Conservation (phyloP, 2,329 filamentous ascomycete species). For the Colletotrichum tropicale region DNA sequence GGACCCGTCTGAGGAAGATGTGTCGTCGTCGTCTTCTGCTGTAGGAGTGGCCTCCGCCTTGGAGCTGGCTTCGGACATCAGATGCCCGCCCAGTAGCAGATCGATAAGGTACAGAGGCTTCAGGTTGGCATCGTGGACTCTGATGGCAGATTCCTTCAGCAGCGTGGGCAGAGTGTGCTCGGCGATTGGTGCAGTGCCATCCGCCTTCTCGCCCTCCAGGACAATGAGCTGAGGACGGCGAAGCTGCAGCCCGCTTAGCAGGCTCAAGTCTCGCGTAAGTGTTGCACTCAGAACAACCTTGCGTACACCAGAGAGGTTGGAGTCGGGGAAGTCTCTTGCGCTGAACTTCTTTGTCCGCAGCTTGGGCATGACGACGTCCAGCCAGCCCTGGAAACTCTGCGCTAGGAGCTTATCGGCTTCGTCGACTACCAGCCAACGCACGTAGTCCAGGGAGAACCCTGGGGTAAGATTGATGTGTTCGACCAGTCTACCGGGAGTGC, state of each 20-base stretch:
- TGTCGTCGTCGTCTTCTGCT: constrained; percentile 23
- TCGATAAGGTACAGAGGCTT: constrained; percentile 88
- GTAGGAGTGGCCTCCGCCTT: constrained; percentile 4
- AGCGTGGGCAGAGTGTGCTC: constrained; percentile 64
- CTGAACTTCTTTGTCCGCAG: constrained; percentile 56
- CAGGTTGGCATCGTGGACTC: constrained; percentile 70
- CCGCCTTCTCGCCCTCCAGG: constrained; percentile 60
- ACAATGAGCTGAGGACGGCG: constrained; percentile 77
- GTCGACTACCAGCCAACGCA: constrained; percentile 90
- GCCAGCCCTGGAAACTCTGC: constrained; percentile 93
- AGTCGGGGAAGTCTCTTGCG: constrained; percentile 57
- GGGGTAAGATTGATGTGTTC: constrained; percentile 87
- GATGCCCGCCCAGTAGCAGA: constrained; percentile 65
- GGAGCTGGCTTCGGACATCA: constrained; percentile 32
- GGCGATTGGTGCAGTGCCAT: constrained; percentile 43
- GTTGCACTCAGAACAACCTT: constrained; percentile 93
- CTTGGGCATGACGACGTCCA: constrained; percentile 71
- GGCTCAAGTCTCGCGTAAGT: constrained; percentile 84
- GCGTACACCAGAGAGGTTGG: constrained; percentile 61
- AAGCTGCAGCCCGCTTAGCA: constrained; percentile 76
- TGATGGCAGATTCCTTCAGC: constrained; percentile 69
- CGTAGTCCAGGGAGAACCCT: constrained; percentile 77
- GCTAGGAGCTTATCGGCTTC: constrained; percentile 92
- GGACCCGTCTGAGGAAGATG: constrained; percentile 30
- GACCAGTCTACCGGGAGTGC: constrained; percentile 89